Evolutionary conservation across 2,329 filamentous ascomycete genomes (phyloP).

Genomic region (Hawksworthiomyces lignivorus): DNA sequence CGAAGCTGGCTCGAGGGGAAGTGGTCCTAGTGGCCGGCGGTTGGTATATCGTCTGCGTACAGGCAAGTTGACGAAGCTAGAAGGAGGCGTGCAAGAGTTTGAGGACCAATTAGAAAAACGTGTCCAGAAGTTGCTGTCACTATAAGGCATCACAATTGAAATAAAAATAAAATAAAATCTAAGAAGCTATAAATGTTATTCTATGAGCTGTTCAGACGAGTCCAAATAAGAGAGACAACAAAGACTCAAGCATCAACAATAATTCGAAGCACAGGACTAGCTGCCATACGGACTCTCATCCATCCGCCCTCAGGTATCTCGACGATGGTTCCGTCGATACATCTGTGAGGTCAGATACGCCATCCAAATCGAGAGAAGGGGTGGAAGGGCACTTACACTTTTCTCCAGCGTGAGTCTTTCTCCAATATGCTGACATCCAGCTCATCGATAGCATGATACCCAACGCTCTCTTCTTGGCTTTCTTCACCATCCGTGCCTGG

Average conservation of each 20-base stretch:
- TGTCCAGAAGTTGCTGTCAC: slow-evolving; percentile 36
- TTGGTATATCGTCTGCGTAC: slow-evolving; percentile 53
- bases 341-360: slow-evolving; percentile 30
- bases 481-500: slow-evolving; percentile 34
- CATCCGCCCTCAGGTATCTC: slow-evolving; percentile 62
- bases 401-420: slow-evolving; percentile 65
- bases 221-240: neutral
- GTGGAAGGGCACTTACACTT: slow-evolving; percentile 38
- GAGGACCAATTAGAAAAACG: slow-evolving; percentile 55
- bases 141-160: neutral
- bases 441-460: slow-evolving; percentile 63
- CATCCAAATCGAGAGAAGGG: neutral
- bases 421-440: slow-evolving; percentile 61
- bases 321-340: slow-evolving; percentile 87
- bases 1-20: slow-evolving; percentile 37
- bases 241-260: slow-evolving; percentile 28
- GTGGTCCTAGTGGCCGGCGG: slow-evolving; percentile 36
- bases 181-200: too few species aligned
- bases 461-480: slow-evolving; percentile 47
- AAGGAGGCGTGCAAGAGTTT: slow-evolving; percentile 57
- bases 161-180: slow-evolving; percentile 1
- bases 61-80: slow-evolving; percentile 47
- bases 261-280: slow-evolving; percentile 33
- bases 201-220: too few species aligned
- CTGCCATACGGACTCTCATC: slow-evolving; percentile 55